A percentile compares a stretch with the other conserved stretches of the same genome.
These are phyloP conservation scores for Fusarium liriodendri DNA, from an alignment of 2,329 filamentous ascomycete species.

Conservation along the genomic window DNA sequence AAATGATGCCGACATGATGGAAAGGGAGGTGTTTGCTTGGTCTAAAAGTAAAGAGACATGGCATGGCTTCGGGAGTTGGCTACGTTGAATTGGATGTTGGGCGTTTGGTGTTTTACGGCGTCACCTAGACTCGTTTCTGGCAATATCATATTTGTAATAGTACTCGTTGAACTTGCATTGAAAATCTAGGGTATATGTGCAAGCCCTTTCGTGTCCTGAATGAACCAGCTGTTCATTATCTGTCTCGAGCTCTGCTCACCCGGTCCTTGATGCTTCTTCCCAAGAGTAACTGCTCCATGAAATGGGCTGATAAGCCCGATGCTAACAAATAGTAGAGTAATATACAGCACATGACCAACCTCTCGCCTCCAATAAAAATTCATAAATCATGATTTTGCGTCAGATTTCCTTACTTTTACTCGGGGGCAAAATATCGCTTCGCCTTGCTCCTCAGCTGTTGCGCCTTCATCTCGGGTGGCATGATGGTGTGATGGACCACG, in stretches of 20 bases:
- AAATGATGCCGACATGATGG: slow-evolving; percentile 4
- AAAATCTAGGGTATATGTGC: slow-evolving; percentile 36
- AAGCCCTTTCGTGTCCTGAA: slow-evolving; percentile 23
- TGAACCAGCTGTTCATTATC: slow-evolving; percentile 5
- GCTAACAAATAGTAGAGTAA: slow-evolving; percentile 6
- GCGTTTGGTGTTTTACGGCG: neutral
- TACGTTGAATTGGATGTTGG: neutral
- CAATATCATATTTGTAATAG: neutral
- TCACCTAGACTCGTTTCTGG: neutral
- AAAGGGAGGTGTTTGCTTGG: neutral
- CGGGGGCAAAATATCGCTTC: slow-evolving; percentile 79
- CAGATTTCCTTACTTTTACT: slow-evolving; percentile 50
- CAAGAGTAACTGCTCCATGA: slow-evolving; percentile 14
- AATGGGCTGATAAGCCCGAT: neutral
- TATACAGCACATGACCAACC: slow-evolving; percentile 28
- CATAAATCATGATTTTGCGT: slow-evolving; percentile 37
- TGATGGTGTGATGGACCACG: slow-evolving; percentile 88
- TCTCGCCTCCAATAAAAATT: slow-evolving; percentile 19
- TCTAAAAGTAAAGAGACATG: neutral
- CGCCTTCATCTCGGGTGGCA: slow-evolving; percentile 77
- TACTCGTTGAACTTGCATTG: slow-evolving; percentile 17
- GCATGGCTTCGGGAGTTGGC: neutral
- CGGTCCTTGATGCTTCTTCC: slow-evolving; percentile 5
- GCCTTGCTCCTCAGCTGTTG: slow-evolving; percentile 73
- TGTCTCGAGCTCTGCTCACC: slow-evolving; percentile 8